Evolutionary conservation across 2,329 filamentous ascomycete genomes (phyloP).

Genomic region (Tolypocladium tundrense): DNA sequence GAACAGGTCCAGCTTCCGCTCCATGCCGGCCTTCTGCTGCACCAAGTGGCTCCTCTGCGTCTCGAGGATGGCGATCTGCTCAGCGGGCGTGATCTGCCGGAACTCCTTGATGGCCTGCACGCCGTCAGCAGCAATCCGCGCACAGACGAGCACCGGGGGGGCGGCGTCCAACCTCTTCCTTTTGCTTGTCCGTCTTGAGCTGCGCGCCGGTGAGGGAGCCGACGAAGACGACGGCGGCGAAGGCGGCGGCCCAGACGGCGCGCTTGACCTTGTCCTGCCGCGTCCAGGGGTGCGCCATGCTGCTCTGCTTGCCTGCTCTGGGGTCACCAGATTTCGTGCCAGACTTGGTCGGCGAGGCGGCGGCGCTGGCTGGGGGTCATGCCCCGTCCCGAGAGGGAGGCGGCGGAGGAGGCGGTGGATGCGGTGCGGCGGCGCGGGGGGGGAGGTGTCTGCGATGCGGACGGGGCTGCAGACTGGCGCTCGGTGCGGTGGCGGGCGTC

Average conservation of each 20-base stretch:
- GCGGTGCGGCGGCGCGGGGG: background rate
- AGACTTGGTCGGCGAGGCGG: slow-evolving; percentile 13
- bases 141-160: background rate
- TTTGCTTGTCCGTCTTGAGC: slow-evolving; percentile 37
- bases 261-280: slow-evolving; percentile 21
- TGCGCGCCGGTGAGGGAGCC: slow-evolving; percentile 38
- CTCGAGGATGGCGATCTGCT: slow-evolving; percentile 35
- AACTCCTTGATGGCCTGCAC: slow-evolving; percentile 24
- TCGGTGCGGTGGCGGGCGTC: background rate
- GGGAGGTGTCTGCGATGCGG: background rate
- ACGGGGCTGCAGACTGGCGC: background rate
- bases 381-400: background rate
- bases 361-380: slow-evolving; percentile 12
- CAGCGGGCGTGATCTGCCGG: slow-evolving; percentile 25
- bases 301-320: background rate
- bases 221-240: slow-evolving; percentile 35
- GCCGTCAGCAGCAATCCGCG: background rate
- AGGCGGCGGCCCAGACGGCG: slow-evolving; percentile 30
- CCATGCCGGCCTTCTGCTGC: slow-evolving; percentile 25
- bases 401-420: background rate
- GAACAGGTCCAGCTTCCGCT: slow-evolving; percentile 31
- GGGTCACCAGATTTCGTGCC: slow-evolving; percentile 14
- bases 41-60: slow-evolving; percentile 28
- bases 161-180: slow-evolving; percentile 23
- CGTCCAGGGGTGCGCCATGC: slow-evolving; percentile 13